Conservation (phyloP, 2,329 filamentous ascomycete species). For the Pochonia chlamydosporia region DNA sequence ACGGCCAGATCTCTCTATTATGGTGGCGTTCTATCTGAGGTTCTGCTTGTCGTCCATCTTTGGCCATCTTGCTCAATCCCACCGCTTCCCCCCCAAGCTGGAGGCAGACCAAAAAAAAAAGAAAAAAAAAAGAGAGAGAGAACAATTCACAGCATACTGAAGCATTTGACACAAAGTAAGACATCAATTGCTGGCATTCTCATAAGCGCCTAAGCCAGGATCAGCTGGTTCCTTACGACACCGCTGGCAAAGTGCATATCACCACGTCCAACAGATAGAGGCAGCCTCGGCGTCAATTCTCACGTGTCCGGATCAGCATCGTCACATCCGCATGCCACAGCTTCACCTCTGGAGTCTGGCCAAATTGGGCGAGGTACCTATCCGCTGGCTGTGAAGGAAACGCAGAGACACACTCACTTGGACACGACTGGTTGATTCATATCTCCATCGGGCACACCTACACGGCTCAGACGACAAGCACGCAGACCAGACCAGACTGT, state of each 20-base stretch:
- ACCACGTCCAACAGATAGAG: slow-evolving; percentile 3
- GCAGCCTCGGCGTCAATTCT: slow-evolving; percentile 5
- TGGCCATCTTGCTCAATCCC: too few species aligned
- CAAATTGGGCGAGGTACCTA: slow-evolving; percentile 1
- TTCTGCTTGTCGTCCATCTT: too few species aligned
- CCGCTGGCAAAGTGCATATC: not conserved
- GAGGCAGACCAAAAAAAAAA: too few species aligned
- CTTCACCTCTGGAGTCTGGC: not conserved
- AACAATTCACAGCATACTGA: not conserved
- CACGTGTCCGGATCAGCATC: slow-evolving; percentile 7
- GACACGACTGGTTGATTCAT: not conserved
- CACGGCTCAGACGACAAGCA: not conserved
- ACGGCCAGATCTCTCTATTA: too few species aligned
- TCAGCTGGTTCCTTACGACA: not conserved
- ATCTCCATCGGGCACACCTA: not conserved
- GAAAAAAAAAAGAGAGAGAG: not conserved
- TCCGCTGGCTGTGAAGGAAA: not conserved
- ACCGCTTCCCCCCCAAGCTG: not conserved
- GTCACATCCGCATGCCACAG: slow-evolving; percentile 1
- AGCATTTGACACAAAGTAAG: not conserved
- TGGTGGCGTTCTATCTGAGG: too few species aligned
- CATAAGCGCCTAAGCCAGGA: not conserved
- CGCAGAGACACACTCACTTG: not conserved
- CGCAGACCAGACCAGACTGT: not conserved
- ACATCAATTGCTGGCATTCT: slow-evolving; percentile 1